Evolutionary conservation across 208 protist species (phyloP).

Genomic region (Naegleria gruberi): DNA sequence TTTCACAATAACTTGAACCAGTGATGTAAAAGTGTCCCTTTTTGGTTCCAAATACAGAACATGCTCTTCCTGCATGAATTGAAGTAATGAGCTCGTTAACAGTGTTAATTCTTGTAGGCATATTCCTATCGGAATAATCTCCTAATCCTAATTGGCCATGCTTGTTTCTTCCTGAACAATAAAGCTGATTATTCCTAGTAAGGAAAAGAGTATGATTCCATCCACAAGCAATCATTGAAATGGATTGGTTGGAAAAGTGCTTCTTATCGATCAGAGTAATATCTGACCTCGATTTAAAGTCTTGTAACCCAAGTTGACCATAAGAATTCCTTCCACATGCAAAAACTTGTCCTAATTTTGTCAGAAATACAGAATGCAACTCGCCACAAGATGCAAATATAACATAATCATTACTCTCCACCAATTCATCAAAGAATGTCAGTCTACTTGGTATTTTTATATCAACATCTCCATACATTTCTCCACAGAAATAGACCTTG

Average conservation of each 20-base stretch:
- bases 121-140: not conserved
- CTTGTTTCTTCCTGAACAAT: not conserved
- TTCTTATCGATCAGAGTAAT: not conserved
- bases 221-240: not conserved
- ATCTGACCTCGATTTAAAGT: not conserved
- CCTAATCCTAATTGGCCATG: not conserved
- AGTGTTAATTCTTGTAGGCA: not conserved
- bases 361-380: not conserved
- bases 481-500: not conserved
- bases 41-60: not conserved
- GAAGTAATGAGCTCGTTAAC: not conserved
- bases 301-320: not conserved
- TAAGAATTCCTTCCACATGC: not conserved
- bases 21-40: not conserved
- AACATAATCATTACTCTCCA: not conserved
- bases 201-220: not conserved
- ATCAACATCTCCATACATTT: not conserved
- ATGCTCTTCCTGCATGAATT: not conserved
- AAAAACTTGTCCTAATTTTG: not conserved
- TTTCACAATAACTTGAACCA: not conserved
- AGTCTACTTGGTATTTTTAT: not conserved
- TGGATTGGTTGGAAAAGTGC: not conserved
- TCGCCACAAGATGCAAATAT: not conserved
- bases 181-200: not conserved
- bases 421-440: not conserved